Evolutionary conservation across 441 rosid species (phyloP).

Genomic region (Dalechampia spathulata): DNA sequence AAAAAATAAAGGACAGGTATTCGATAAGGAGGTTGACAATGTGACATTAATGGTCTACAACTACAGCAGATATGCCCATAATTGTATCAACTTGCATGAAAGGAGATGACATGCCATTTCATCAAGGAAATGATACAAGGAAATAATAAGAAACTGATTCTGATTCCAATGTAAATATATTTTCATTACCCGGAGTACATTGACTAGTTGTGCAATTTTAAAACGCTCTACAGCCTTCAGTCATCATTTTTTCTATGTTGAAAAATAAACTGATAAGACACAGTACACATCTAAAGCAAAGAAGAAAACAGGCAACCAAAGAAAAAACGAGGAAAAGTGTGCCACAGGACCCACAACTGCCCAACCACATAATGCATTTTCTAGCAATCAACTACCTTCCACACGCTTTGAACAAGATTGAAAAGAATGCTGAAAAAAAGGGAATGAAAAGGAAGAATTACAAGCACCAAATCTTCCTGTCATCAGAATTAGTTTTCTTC

Average conservation of each 20-base stretch:
- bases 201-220: no score
- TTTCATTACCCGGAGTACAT: no score
- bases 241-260: no score
- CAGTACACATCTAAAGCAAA: no score
- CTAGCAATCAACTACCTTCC: slow-evolving; percentile 25
- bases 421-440: slow-evolving; percentile 31
- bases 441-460: slow-evolving; percentile 20
- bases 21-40: slow-evolving; percentile 32
- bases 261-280: no score
- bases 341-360: slow-evolving; percentile 12
- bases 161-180: no score
- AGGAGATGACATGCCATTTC: slow-evolving; percentile 27
- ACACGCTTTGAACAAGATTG: slow-evolving; percentile 30
- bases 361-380: slow-evolving; percentile 14
- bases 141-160: no score
- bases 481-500: slow-evolving; percentile 20
- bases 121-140: slow-evolving; percentile 23
- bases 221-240: no score
- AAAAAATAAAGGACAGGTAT: slow-evolving; percentile 29
- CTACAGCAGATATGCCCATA: slow-evolving; percentile 35
- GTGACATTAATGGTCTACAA: slow-evolving; percentile 42
- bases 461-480: slow-evolving; percentile 22
- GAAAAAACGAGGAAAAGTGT: not conserved
- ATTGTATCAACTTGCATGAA: slow-evolving; percentile 40
- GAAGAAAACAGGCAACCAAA: no score